These are phyloP conservation scores for Trametes punicea DNA, from an alignment of 768 basidiomycete species.

Conservation along the genomic window DNA sequence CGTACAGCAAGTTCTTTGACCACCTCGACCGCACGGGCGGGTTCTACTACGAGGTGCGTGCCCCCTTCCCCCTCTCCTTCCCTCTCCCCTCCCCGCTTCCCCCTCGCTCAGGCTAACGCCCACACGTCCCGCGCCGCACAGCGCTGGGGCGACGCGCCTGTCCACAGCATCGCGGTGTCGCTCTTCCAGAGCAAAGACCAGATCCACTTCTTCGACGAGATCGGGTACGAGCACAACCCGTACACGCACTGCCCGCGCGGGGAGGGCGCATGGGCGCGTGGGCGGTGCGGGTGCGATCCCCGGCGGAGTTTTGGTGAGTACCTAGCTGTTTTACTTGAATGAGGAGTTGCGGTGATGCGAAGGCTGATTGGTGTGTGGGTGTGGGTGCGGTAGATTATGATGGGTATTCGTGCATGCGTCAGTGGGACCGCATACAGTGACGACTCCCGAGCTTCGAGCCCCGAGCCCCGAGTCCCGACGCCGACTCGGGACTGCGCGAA, in stretches of 20 bases:
- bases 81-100: neutral
- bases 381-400: conserved; percentile 42
- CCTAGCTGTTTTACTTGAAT: neutral
- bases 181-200: conserved; percentile 50
- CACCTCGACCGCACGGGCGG: conserved; percentile 80
- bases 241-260: conserved; percentile 50
- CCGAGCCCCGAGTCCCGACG: too few relatives aligned
- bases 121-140: too few relatives aligned
- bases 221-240: conserved; percentile 58
- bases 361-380: neutral
- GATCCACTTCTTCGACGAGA: conserved; percentile 74
- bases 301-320: conserved; percentile 54
- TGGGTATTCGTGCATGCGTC: conserved; percentile 53
- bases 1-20: conserved; percentile 82
- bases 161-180: conserved; percentile 48
- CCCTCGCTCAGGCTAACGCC: too few relatives aligned
- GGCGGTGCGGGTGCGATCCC: conserved; percentile 48
- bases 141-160: conserved; percentile 45
- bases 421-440: conserved; percentile 41
- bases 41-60: conserved; percentile 84
- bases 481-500: too few relatives aligned
- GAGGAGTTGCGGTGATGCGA: neutral
- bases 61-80: neutral
- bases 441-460: too few relatives aligned
- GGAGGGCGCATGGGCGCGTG: conserved; percentile 34